Evolutionary conservation across 1,139 yeast genomes (phyloP), one percentile per base, ranked within the genome.

Genomic region (Eremothecium sinecaudum): DNA sequence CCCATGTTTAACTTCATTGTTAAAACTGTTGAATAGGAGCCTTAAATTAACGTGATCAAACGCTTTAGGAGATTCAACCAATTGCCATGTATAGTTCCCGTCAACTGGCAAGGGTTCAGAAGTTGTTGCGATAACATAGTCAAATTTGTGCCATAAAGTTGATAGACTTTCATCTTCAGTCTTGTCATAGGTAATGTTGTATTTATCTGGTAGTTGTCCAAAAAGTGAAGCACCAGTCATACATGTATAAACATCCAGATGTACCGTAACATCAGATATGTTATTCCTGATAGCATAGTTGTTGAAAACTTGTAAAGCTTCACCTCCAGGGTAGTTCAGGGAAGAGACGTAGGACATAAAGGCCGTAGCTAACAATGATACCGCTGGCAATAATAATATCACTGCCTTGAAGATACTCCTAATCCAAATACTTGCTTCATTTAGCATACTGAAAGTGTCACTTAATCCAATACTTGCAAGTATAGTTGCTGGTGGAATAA

Each of bases 261-360:
- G 94, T 4, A 84, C 73, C 0, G 64, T 47, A 4, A 62, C 53
- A 12, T 43, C 44, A 22, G 38, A 48, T 25, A 48, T 39, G 25
- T 43, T 43, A 31, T 36, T 47, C 11, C 36, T 36, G 17, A 60
- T 31, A 9, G 78, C 47, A 32, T 63, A 58, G 5, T 62, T 45
- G 48, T 83, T 81, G 39, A 80, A 67, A 25, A 52, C 54, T 10
- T 54, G 41, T 23, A 86, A 58, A 0, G 95, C 94, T 4, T 62
- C 67, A 0, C 95, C 97, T 6, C 97, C 97, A 2, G 96, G 94
- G 51, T 87, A 87, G 56, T 87, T 87, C 58, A 63, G 65, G 32
- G 81, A 69, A 1, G 95, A 84, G 3, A 75, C 64, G 37, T 66
- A 68, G 0, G 78, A 71, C 1, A 61, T 36, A 2, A 55, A 7